These are phyloP conservation scores for Penicillium antarcticum DNA, from an alignment of 495 filamentous ascomycete species.

Conservation along the genomic window DNA sequence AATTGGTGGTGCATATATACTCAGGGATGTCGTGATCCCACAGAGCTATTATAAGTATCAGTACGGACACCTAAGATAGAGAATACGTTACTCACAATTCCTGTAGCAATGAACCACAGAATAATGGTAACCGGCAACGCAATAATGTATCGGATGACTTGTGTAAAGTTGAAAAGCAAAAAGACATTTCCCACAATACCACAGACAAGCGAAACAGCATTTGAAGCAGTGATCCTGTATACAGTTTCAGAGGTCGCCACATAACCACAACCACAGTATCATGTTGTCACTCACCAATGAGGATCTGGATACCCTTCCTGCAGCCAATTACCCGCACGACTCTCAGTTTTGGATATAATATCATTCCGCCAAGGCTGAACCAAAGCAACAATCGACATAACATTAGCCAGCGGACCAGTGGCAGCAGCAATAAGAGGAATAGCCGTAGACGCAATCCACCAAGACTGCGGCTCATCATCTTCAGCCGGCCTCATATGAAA, in stretches of 20 bases:
- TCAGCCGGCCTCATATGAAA: constrained; percentile 44
- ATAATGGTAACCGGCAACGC: constrained; percentile 67
- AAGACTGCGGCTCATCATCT: constrained; percentile 53
- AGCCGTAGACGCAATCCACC: constrained; percentile 79
- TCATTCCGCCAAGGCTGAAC: constrained; percentile 61
- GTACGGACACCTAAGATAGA: neutral
- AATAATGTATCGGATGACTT: constrained; percentile 72
- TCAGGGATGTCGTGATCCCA: constrained; percentile 56
- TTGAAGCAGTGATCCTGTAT: constrained; percentile 49
- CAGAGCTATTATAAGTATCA: constrained; percentile 47
- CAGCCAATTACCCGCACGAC: constrained; percentile 32
- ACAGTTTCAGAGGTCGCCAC: neutral
- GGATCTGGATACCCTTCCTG: constrained; percentile 49
- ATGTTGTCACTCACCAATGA: constrained; percentile 40
- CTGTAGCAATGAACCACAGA: constrained; percentile 64
- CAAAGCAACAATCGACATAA: constrained; percentile 71
- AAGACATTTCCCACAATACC: constrained; percentile 70
- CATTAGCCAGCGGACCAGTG: constrained; percentile 69
- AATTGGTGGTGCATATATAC: constrained; percentile 57
- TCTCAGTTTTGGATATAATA: constrained; percentile 23
- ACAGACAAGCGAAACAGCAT: constrained; percentile 61
- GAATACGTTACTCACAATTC: constrained; percentile 52
- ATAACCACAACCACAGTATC: neutral
- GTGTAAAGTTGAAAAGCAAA: constrained; percentile 81
- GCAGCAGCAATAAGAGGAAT: constrained; percentile 73